Percentiles rank a stretch among this genome's conserved stretches.
Conservation (phyloP, 148 eudicot genomes). For the Suaeda aralocaspica region DNA sequence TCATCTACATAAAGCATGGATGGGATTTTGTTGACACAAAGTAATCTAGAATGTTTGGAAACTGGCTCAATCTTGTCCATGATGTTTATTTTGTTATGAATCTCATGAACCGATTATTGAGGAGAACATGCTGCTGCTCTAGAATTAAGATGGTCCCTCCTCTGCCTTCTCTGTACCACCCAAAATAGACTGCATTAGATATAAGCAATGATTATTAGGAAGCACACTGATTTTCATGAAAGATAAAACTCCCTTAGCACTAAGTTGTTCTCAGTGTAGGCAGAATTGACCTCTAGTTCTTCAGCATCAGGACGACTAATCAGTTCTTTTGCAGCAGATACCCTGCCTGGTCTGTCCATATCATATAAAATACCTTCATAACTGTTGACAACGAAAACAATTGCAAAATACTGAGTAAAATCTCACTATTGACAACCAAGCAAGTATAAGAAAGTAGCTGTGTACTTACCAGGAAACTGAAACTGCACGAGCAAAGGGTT, state of each 20-base stretch:
- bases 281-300: constrained; percentile 76
- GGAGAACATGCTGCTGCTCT: constrained; percentile 73
- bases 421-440: not conserved
- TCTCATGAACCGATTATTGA: constrained; percentile 82
- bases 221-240: not conserved
- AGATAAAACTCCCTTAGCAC: not conserved
- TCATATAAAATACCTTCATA: constrained; percentile 95
- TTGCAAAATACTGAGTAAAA: constrained; percentile 1
- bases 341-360: constrained; percentile 73
- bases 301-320: constrained; percentile 80
- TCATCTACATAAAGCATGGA: not conserved
- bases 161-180: constrained; percentile 58
- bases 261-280: not conserved
- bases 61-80: not conserved
- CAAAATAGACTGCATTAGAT: constrained; percentile 64
- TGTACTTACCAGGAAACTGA: constrained; percentile 84
- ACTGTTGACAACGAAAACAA: constrained; percentile 36
- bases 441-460: constrained; percentile 29
- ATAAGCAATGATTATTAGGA: constrained; percentile 5
- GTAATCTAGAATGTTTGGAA: constrained; percentile 8
- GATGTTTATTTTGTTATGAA: constrained; percentile 54
- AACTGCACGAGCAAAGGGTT: constrained; percentile 92
- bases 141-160: constrained; percentile 60
- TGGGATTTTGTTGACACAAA: not conserved
- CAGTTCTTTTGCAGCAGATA: constrained; percentile 77